Base-by-base conservation (phyloP, 768 basidiomycete species). In the Mycena haematopus region DNA sequence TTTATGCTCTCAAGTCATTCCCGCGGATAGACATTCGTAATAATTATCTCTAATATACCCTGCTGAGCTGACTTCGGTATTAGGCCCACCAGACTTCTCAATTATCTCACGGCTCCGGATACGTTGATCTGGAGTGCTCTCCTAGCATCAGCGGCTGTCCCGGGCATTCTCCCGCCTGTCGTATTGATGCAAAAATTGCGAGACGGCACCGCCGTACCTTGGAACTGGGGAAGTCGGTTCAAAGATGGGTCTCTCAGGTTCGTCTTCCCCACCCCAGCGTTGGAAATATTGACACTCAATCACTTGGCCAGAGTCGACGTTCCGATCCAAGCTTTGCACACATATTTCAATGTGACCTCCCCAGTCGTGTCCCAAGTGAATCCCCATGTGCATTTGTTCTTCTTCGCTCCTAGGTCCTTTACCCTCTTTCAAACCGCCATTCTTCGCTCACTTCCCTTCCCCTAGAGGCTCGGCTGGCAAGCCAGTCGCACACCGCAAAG, bases 51-150 rank as follows among this genome's bases (percentile, higher is more conserved):
- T 25, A 14, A 49, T 24, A 45, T 24, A 62, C 7, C 22, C 40
- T 31, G 15, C 47, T 47, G 36, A 29, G 25, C 58, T 67, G 1
- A 71, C 62, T 63, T 56, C 24, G 19, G 35, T 40, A 50, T 21
- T 49, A 95, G 93, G 14, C 97, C 97, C 2, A 98, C 97, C 2
- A 98, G 98, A 75, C 78, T 99, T 2, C 80, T 99, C 13, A 99
- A 99, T 73, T 95, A 97, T 71, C 85, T 98, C 64, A 96, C 95
- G 21, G 92, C 95, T n/a, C 97, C 97, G 0, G 92, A 99, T 73
- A 91, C 90, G 3, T 79, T 92, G 21, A 91, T 92, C 57, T 93
- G 90, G 91, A 88, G 85, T 46, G 89, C 90, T 2, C 69, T 92
- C 38, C 77, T 96, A 44, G 94, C 95, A 7, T 95, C 93, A 6